Conservation (phyloP, 1,284 basidiomycete species). For the Trichosporon ovoides region DNA sequence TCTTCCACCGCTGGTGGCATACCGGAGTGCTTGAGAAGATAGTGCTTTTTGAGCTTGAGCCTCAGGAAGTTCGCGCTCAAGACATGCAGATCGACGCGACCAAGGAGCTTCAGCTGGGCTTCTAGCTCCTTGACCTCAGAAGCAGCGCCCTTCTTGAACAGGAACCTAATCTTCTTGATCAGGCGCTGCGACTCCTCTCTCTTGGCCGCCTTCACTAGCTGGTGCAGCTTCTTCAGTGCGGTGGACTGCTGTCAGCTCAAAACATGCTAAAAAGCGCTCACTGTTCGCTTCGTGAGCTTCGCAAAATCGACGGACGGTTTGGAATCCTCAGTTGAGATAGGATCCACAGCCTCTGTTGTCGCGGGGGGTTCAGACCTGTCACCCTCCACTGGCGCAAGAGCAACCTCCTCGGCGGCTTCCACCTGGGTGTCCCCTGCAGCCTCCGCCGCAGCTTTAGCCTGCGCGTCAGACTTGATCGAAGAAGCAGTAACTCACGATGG, state of each 20-base stretch:
- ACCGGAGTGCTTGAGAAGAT: conserved; percentile 42
- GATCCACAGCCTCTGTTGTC: background rate
- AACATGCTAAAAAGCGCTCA: conserved; percentile 14
- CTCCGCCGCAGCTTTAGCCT: conserved; percentile 20
- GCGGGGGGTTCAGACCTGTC: background rate
- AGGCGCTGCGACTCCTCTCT: conserved; percentile 75
- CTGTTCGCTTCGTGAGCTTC: conserved; percentile 33
- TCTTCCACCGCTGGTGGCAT: conserved; percentile 46
- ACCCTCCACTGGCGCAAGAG: conserved; percentile 13
- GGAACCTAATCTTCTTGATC: conserved; percentile 72
- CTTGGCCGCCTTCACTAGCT: conserved; percentile 65
- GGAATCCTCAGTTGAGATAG: background rate
- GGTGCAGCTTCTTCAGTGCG: conserved; percentile 45
- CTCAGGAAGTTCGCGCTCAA: conserved; percentile 61
- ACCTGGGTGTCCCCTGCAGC: conserved; percentile 9
- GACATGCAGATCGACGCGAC: conserved; percentile 61
- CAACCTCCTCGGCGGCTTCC: background rate
- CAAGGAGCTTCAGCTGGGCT: conserved; percentile 62
- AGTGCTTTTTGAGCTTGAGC: conserved; percentile 70
- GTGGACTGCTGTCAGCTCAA: conserved; percentile 30
- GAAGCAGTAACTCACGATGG: conserved; percentile 27
- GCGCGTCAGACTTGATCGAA: background rate
- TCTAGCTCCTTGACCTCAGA: conserved; percentile 56
- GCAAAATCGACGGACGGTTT: conserved; percentile 27
- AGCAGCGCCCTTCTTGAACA: conserved; percentile 50